A percentile compares a stretch with the other conserved stretches of the same genome.
Evolutionary conservation across 2,329 filamentous ascomycete species (phyloP).

Genomic region (Diaporthe sp.): DNA sequence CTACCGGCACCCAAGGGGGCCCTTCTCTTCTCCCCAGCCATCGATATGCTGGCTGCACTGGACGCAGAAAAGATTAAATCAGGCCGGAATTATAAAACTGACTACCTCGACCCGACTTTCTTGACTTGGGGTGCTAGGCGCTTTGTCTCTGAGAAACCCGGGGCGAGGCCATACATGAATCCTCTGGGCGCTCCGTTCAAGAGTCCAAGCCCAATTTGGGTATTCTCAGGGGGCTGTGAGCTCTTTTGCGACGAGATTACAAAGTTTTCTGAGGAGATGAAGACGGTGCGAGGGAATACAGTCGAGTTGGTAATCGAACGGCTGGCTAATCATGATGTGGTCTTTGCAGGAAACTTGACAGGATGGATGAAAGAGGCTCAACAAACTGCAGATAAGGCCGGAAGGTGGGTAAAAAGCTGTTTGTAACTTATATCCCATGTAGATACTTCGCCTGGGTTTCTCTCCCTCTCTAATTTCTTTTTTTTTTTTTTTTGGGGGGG

Average conservation of each 20-base stretch:
- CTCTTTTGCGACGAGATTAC: not conserved
- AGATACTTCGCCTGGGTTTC: fast-evolving
- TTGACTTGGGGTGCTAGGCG: not conserved
- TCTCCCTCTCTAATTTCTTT: too few species aligned
- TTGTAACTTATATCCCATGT: fast-evolving
- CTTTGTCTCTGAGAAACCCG: not conserved
- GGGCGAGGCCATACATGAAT: not conserved
- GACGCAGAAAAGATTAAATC: not conserved
- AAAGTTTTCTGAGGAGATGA: not conserved
- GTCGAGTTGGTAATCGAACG: not conserved
- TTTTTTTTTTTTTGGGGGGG: too few species aligned
- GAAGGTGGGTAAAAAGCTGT: not conserved
- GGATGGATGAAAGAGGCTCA: not conserved
- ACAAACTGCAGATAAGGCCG: not conserved
- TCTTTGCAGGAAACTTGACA: not conserved
- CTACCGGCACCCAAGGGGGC: not conserved
- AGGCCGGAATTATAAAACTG: not conserved
- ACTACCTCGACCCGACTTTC: not conserved
- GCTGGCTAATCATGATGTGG: not conserved
- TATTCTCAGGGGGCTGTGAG: not conserved
- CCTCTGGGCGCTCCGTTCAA: not conserved
- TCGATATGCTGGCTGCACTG: not conserved
- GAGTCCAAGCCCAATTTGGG: not conserved
- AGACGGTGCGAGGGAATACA: not conserved
- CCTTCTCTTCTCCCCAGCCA: not conserved